Conservation (phyloP, 805 yeast species). For the Scheffersomyces amazonensis region DNA sequence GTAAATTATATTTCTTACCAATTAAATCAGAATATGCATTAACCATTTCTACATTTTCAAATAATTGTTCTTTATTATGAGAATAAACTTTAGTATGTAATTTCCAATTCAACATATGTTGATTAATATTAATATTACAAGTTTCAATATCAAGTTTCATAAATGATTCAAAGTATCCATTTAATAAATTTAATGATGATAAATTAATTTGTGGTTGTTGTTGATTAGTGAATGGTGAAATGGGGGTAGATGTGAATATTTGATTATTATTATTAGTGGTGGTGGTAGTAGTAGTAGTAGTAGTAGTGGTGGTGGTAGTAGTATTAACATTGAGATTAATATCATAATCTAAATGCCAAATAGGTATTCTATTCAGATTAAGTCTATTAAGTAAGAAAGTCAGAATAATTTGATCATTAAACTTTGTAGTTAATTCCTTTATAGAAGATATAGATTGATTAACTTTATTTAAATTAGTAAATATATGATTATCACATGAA, state of each 20-base stretch:
- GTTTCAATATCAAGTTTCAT: slow-evolving; percentile 16
- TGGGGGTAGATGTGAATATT: slow-evolving; percentile 10
- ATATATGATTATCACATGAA: slow-evolving; percentile 4
- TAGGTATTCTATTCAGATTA: slow-evolving; percentile 10
- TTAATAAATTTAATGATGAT: slow-evolving; percentile 12
- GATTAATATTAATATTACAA: not conserved
- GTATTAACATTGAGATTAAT: slow-evolving; percentile 9
- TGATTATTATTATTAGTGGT: slow-evolving; percentile 3
- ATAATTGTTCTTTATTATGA: slow-evolving; percentile 4
- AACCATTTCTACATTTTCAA: slow-evolving; percentile 18
- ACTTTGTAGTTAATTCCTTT: not conserved
- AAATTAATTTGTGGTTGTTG: not conserved
- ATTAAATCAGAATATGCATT: slow-evolving; percentile 26
- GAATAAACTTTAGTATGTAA: slow-evolving; percentile 15
- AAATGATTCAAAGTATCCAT: slow-evolving; percentile 22
- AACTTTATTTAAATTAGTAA: slow-evolving; percentile 5
- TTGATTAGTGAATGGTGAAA: slow-evolving; percentile 13
- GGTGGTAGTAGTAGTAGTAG: no score
- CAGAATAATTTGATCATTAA: not conserved
- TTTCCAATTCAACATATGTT: slow-evolving; percentile 23
- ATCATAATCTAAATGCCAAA: slow-evolving; percentile 18
- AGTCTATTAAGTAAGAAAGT: slow-evolving; percentile 3
- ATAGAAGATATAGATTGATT: not conserved
- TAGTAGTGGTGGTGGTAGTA: no score
- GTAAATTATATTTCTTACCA: slow-evolving; percentile 17